A percentile compares a stretch with the other conserved stretches of the same genome.
These are phyloP conservation scores for Ustilaginoidea virens DNA, from an alignment of 2,329 filamentous ascomycete genomes.

Conservation along the genomic window DNA sequence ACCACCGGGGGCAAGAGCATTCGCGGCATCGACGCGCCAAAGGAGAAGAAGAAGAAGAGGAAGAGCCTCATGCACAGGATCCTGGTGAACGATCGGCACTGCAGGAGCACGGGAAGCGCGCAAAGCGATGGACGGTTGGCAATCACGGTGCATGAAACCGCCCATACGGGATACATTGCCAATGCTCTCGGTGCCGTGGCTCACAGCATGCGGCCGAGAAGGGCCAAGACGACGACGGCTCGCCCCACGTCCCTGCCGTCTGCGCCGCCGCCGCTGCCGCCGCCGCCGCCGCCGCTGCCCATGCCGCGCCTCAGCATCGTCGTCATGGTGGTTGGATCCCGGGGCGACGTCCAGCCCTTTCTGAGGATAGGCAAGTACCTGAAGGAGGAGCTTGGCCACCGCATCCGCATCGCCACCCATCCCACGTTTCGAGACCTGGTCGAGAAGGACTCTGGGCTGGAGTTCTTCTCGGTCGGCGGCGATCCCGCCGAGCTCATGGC, in stretches of 20 bases:
- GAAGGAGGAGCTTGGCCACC: slow-evolving; percentile 55
- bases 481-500: slow-evolving; percentile 72
- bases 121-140: slow-evolving; percentile 55
- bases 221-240: background rate
- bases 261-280: slow-evolving; percentile 11
- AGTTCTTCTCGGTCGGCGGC: slow-evolving; percentile 70
- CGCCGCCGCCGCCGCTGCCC: slow-evolving; percentile 13
- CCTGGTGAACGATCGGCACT: slow-evolving; percentile 36
- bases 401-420: slow-evolving; percentile 66
- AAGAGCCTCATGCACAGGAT: slow-evolving; percentile 2
- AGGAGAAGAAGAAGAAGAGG: background rate
- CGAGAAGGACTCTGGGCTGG: slow-evolving; percentile 53
- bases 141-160: slow-evolving; percentile 57
- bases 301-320: slow-evolving; percentile 57
- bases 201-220: slow-evolving; percentile 19
- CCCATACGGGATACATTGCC: slow-evolving; percentile 54
- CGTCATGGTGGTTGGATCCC: slow-evolving; percentile 68
- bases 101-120: slow-evolving; percentile 47
- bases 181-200: slow-evolving; percentile 55
- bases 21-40: too few species aligned
- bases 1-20: too few species aligned
- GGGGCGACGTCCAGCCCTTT: slow-evolving; percentile 72
- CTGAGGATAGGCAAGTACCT: slow-evolving; percentile 59
- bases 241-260: slow-evolving; percentile 14
- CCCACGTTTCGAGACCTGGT: slow-evolving; percentile 65